Conservation (phyloP, 2,329 filamentous ascomycete species). For the Aureobasidium uvarum region DNA sequence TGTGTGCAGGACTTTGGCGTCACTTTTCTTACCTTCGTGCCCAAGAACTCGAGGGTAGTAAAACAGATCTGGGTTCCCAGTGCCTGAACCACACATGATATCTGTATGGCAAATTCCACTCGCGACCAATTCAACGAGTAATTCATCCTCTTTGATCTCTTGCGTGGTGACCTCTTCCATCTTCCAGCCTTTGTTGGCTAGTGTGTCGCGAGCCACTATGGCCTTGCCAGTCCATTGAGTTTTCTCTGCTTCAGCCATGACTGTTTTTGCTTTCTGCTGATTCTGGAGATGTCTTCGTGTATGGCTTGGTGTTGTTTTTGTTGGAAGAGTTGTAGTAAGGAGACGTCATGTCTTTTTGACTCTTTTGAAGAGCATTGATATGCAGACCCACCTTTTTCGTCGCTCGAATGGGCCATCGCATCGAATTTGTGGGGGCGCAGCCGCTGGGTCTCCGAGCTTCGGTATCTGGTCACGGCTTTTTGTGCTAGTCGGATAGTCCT, state of each 20-base stretch:
- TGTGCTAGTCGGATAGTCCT: too few relatives aligned
- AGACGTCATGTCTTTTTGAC: slow-evolving; percentile 22
- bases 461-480: slow-evolving; percentile 2
- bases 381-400: background rate
- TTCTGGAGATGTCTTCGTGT: too few relatives aligned
- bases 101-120: slow-evolving; percentile 57
- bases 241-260: slow-evolving; percentile 5
- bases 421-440: background rate
- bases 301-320: background rate
- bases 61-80: slow-evolving; percentile 39
- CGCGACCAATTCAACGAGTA: slow-evolving; percentile 55
- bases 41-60: slow-evolving; percentile 52
- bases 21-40: slow-evolving; percentile 49
- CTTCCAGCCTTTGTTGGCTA: slow-evolving; percentile 43
- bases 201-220: slow-evolving; percentile 43
- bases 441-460: background rate
- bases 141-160: slow-evolving; percentile 47
- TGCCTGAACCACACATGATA: slow-evolving; percentile 46
- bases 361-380: background rate
- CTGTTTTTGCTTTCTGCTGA: too few relatives aligned
- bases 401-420: background rate
- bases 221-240: slow-evolving; percentile 35
- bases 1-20: background rate
- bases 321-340: background rate
- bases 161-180: slow-evolving; percentile 42